These are phyloP conservation scores for Macrophomina pseudophaseolina DNA, from an alignment of 2,329 filamentous ascomycete genomes.

Conservation along the genomic window DNA sequence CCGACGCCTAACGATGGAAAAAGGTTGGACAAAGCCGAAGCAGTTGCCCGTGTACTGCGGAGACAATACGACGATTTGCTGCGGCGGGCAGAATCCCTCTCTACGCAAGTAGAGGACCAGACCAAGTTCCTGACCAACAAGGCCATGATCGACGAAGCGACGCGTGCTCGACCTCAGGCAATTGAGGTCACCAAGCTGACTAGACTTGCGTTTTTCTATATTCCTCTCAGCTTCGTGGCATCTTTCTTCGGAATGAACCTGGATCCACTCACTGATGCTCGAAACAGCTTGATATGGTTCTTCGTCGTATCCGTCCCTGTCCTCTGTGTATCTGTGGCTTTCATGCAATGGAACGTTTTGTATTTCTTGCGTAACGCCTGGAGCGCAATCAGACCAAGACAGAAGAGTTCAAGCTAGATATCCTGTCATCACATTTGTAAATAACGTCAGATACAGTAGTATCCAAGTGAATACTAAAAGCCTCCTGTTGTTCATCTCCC, in stretches of 20 bases:
- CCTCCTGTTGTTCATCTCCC: not conserved
- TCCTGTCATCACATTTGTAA: not conserved
- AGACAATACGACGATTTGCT: conserved; percentile 21
- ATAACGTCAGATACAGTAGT: not conserved
- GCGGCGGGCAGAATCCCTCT: conserved; percentile 11
- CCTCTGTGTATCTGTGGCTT: not conserved
- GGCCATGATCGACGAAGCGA: conserved; percentile 33
- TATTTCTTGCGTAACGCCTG: not conserved
- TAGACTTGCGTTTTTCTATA: conserved; percentile 35
- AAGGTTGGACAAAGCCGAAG: not conserved
- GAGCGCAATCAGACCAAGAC: not conserved
- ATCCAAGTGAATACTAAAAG: not conserved
- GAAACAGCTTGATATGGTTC: conserved; percentile 20
- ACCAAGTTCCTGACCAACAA: conserved; percentile 33
- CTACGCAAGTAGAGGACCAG: conserved; percentile 6
- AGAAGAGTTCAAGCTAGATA: too few species aligned
- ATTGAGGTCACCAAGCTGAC: conserved; percentile 35
- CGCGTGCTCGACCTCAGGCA: conserved; percentile 35
- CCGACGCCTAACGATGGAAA: not conserved
- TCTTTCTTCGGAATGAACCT: conserved; percentile 30
- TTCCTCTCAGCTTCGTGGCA: conserved; percentile 35
- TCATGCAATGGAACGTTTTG: too few species aligned
- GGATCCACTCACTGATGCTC: not conserved
- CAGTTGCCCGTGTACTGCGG: not conserved
- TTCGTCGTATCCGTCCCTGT: conserved; percentile 18